phyloP scores from a whole-genome alignment of 192 early-diverging fungal species.

The Coemansia sp. region DNA sequence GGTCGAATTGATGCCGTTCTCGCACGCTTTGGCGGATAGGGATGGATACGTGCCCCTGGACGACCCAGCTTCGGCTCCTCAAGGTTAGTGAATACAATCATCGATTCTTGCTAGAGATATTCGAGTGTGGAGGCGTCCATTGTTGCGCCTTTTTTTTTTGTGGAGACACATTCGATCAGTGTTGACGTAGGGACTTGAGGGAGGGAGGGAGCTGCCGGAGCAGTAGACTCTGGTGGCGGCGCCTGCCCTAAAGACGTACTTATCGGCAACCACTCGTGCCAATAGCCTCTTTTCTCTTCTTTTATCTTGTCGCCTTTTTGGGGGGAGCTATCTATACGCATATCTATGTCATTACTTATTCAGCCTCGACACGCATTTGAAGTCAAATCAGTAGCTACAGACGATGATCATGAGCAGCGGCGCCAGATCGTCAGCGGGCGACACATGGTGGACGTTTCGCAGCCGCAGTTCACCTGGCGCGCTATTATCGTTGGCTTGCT shows the following conservation, averaged over 20 bases:
- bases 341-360: not conserved
- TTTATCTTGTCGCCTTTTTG: not conserved
- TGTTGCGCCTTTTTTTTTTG: not conserved
- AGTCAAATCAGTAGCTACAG: conserved; percentile 2
- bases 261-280: not conserved
- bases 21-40: conserved; percentile 29
- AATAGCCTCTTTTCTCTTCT: not conserved
- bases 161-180: not conserved
- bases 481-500: conserved; percentile 63
- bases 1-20: conserved; percentile 12
- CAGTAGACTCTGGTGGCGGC: conserved; percentile 6
- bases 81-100: conserved; percentile 23
- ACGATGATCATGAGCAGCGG: not conserved
- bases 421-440: conserved; percentile 5
- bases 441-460: conserved; percentile 39
- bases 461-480: conserved; percentile 55
- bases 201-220: not conserved
- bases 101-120: not conserved
- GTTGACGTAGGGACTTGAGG: not conserved
- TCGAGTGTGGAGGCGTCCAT: not conserved
- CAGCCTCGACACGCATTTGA: not conserved
- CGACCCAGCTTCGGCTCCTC: conserved; percentile 15
- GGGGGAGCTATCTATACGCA: not conserved
- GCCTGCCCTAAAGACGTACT: not conserved
- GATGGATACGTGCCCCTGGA: conserved; percentile 33